Evolutionary conservation across 345 rosid species (phyloP).

Genomic region (Rhodomyrtus tomentosa): DNA sequence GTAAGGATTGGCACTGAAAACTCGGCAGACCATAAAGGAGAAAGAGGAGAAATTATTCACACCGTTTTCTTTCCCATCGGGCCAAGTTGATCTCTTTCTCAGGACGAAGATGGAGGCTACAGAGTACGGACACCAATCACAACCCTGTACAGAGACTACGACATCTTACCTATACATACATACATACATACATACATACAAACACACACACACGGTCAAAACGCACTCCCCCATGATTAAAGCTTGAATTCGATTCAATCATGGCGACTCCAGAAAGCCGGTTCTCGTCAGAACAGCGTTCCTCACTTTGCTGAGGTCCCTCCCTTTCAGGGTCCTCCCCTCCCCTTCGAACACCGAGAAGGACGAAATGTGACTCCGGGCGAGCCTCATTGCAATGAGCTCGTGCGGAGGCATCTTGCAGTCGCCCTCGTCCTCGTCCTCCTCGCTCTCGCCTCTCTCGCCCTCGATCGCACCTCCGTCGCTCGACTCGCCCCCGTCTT

Average conservation of each 20-base stretch:
- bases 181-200: background rate
- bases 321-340: constrained; percentile 76
- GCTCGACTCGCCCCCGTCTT: constrained; percentile 2
- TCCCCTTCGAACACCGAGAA: constrained; percentile 77
- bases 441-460: background rate
- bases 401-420: constrained; percentile 65
- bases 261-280: constrained; percentile 60
- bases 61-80: background rate
- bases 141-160: background rate
- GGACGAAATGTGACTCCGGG: constrained; percentile 51
- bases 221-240: background rate
- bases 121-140: background rate
- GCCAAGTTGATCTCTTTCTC: background rate
- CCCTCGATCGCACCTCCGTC: background rate
- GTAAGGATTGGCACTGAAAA: too few relatives aligned
- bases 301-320: constrained; percentile 73
- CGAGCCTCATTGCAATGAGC: constrained; percentile 43
- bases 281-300: constrained; percentile 66
- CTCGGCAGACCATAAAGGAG: background rate
- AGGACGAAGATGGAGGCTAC: background rate
- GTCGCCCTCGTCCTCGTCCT: background rate
- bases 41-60: background rate
- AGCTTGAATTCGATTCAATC: background rate
- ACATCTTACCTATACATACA: background rate
- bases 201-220: background rate